Base-by-base conservation (phyloP, 176 grass and related monocot species). In the Lolium rigidum region DNA sequence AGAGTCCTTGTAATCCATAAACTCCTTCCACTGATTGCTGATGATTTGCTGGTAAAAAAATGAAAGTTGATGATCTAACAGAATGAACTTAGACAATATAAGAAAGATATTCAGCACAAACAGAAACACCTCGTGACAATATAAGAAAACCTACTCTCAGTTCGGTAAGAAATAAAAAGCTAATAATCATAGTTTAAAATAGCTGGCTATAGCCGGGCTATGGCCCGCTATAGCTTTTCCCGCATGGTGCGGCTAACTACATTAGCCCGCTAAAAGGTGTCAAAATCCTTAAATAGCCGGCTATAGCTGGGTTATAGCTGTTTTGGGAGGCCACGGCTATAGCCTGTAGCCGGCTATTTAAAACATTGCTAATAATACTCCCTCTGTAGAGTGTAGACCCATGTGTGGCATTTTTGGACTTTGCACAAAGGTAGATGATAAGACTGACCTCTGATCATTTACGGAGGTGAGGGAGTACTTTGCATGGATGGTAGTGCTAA, bases 1-100 rank as follows among this genome's bases (percentile, higher is more conserved):
- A 0, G 61, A 70, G 74, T 97, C 92, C 83, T 94, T 94, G 84
- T 86, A 86, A 74, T 97, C 95, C 20, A 97, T 81, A 77, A 97
- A 70, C 79, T 94, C 95, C 76, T 94, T 97, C 95, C 92, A 97
- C 71, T 97, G 95, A 49, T 69, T 94, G 82, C 92, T 89, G 9
- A 97, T 97, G 88, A 89, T 94, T 76, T 90, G n/a, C 95, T 97
- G 71, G 41, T 11, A 26, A 56, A 84, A 43, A 11, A 31, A 67
- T 6, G 24, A 74, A 72, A 41, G n/a, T 9, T 15, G 13, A 83
- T 0, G 37, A 68, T 22, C 48, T 66, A 66, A 68, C 64, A 38
- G 28, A 67, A 68, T 37, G 22, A 77, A 57, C 18, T 82, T 67
- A 13, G 39, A 41, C 39, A 41, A 41, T 41, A 41, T 41, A 41